These are phyloP conservation scores for Pythium folliculosum DNA, from an alignment of 352 stramenopile species.

Conservation along the genomic window DNA sequence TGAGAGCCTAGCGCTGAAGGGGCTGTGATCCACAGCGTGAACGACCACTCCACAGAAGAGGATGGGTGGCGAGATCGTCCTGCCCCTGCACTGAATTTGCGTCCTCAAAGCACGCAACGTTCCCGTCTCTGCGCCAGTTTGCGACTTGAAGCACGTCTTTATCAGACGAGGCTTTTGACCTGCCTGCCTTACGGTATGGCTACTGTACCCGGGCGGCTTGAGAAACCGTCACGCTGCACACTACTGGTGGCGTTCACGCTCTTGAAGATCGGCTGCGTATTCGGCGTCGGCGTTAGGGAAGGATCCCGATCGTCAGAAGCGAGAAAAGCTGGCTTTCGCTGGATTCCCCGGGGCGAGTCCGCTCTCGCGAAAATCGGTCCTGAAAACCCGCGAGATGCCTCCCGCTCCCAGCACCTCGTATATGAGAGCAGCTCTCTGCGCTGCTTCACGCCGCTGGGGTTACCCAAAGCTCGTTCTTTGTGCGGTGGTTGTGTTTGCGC, in stretches of 20 bases:
- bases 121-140: neutral
- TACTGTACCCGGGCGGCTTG: neutral
- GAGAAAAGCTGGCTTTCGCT: neutral
- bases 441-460: neutral
- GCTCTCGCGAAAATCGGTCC: too few species aligned
- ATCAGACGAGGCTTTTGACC: neutral
- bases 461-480: neutral
- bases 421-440: neutral
- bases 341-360: neutral
- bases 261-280: neutral
- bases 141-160: neutral
- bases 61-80: neutral
- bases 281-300: too few species aligned
- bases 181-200: neutral
- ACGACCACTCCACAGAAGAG: too few species aligned
- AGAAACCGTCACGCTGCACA: neutral
- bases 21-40: too few species aligned
- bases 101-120: neutral
- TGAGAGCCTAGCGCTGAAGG: too few species aligned
- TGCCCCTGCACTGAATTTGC: neutral
- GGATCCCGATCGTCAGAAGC: too few species aligned
- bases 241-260: neutral
- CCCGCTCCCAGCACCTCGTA: too few species aligned
- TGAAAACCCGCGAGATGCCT: too few species aligned
- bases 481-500: neutral